Evolutionary conservation across 306 rosid species (phyloP), one percentile per base, ranked within the genome.

Genomic region (Trifolium subterraneum): DNA sequence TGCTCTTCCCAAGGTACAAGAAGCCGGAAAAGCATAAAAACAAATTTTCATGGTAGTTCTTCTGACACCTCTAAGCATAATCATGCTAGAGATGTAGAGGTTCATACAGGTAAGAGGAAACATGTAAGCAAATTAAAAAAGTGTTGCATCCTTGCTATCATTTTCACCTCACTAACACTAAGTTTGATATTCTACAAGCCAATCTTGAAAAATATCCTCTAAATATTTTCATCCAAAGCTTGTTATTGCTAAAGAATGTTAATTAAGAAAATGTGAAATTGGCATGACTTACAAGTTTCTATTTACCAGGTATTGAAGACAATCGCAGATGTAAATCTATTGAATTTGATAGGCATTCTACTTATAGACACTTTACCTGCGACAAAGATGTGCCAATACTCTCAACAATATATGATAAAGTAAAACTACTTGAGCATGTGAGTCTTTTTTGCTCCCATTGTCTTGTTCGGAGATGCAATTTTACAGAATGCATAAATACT

Each of bases 381-480:
- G 5, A 41, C 6, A 66, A 83, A 68, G 38, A 81, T 58, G 84
- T 81, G 12, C 51, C 86, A 45, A 70, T 45, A 45, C 25, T 71
- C 61, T 54, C 83, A 58, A 77, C 73, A 15, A 45, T 79, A 35
- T 52, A 62, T 74, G 80, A 77, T 39, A 55, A 75, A 59, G 33
- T 55, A 76, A 90, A 78, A 44, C 78, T 55, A 29, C 80, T 85
- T 18, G 68, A 81, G 64, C 86, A 58, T 19, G 87, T 86, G 50
- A 80, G 87, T 75, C 13, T 56, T 41, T 36, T 23, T 71, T 19
- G 12, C 63, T 41, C 23, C 67, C 14, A 4, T 44, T 67, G 3
- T 22, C 16, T 16, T 35, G 29, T 15, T 5, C 13, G 4, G 12
- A 22, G 12, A 42, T 56, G 23, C 13, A 41, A 25, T 72, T 67